Evolutionary conservation across 1,139 yeast species (phyloP).

Genomic region (Lodderomyces theae): DNA sequence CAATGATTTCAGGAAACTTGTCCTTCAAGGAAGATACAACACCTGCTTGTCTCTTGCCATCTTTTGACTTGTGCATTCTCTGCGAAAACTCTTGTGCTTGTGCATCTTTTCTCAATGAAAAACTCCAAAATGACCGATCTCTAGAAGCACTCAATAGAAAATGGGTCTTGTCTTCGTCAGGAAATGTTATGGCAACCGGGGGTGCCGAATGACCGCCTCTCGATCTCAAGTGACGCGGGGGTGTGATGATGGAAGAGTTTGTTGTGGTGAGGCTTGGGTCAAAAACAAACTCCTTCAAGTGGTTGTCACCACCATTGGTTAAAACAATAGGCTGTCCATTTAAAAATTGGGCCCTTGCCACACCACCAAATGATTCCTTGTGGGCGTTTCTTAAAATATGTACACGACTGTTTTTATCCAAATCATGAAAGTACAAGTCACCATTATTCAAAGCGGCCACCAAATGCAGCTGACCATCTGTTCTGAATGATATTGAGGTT

Average conservation of each 20-base stretch:
- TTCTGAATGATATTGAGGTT: constrained; percentile 79
- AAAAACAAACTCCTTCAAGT: constrained; percentile 84
- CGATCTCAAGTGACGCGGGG: constrained; percentile 89
- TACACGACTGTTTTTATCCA: constrained; percentile 67
- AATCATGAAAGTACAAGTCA: constrained; percentile 80
- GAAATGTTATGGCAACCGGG: constrained; percentile 73
- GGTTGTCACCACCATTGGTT: constrained; percentile 92
- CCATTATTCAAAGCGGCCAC: constrained; percentile 82
- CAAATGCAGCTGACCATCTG: constrained; percentile 84
- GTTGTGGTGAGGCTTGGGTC: constrained; percentile 81
- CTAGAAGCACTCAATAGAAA: constrained; percentile 82
- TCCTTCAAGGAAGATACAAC: constrained; percentile 48
- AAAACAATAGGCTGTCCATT: constrained; percentile 91
- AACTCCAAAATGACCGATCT: constrained; percentile 86
- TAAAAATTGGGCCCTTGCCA: constrained; percentile 70
- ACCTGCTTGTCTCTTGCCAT: constrained; percentile 62
- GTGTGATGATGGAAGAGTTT: constrained; percentile 67
- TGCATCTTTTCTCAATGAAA: constrained; percentile 91
- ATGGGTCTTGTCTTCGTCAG: constrained; percentile 77
- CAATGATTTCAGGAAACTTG: constrained; percentile 74
- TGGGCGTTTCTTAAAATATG: constrained; percentile 77
- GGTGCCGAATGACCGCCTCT: constrained; percentile 98
- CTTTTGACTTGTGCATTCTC: constrained; percentile 52
- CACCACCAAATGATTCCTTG: constrained; percentile 72
- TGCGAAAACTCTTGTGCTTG: constrained; percentile 95